phyloP scores from a whole-genome alignment of 768 basidiomycete species.

The Mrakia frigida region DNA sequence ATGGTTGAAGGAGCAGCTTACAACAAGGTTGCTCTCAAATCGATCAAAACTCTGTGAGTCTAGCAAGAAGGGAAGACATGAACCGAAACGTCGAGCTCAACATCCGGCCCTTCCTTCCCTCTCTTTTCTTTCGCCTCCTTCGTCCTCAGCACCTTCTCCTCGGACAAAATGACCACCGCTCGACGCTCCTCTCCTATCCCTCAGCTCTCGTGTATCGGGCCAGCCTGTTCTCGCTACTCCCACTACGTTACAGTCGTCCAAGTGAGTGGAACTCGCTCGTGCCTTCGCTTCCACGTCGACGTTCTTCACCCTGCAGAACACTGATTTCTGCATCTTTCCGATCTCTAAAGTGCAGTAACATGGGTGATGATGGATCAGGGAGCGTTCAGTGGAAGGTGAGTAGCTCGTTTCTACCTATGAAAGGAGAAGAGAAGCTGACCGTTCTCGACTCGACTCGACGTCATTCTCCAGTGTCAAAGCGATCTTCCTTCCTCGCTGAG shows the following conservation, averaged over 20 bases:
- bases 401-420: not conserved
- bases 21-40: slow-evolving; percentile 60
- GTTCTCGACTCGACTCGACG: not conserved
- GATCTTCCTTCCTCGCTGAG: slow-evolving; percentile 77
- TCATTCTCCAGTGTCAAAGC: slow-evolving; percentile 66
- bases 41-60: slow-evolving; percentile 57
- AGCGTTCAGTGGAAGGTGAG: slow-evolving; percentile 83
- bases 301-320: not conserved
- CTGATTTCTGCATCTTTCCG: not conserved
- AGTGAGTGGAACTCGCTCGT: not conserved
- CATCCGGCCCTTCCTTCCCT: slow-evolving; percentile 60
- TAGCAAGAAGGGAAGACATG: slow-evolving; percentile 60
- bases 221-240: slow-evolving; percentile 66
- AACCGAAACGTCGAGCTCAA: slow-evolving; percentile 52
- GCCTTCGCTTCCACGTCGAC: slow-evolving; percentile 9
- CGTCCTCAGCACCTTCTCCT: slow-evolving; percentile 1
- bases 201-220: slow-evolving; percentile 75
- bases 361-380: slow-evolving; percentile 66
- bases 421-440: not conserved
- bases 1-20: not conserved
- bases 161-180: not conserved
- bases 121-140: not conserved
- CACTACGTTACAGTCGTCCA: slow-evolving; percentile 70
- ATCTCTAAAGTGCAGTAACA: slow-evolving; percentile 55
- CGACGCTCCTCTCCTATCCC: slow-evolving; percentile 37